Evolutionary conservation across 192 early-diverging fungal species (phyloP), one percentile per base, ranked within the genome.

Genomic region (Rhizoclosmatium globosum): DNA sequence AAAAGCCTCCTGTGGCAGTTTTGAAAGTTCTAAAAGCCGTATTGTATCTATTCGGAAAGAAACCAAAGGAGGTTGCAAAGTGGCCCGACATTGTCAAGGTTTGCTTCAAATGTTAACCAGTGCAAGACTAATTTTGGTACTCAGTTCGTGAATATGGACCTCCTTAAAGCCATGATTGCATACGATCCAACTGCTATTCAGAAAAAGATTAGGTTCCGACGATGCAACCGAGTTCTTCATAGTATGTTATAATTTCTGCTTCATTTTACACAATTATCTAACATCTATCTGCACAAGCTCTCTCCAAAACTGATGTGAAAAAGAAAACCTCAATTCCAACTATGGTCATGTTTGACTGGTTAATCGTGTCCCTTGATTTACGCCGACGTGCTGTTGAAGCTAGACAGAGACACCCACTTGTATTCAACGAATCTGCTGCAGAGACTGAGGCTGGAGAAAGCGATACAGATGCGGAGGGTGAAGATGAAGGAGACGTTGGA

Each of bases 151-250:
- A 91, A 86, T 75, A 56, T 72, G 71, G 85, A 89, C 39, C 74
- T 91, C 13, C 64, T 89, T 4, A 86, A 88, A 65, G 61, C 73
- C 41, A 87, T 90, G 85, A 71, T 85, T 23, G 77, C 74, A 23
- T 91, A 86, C 79, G 88, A 91, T 58, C 87, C 88, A 42, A 91
- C 88, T 2, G 87, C 85, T 0, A 45, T 85, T 0, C 87, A 90
- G 56, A 91, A 90, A 74, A 87, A 86, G 64, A 78, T 79, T 46
- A 74, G 85, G 23, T 86, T 89, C 73, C 76, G 76, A 42, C 70
- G 87, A 1, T 81, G 86, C 59, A 85, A 89, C 69, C 48, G 70
- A 56, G 81, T 91, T 1, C 53, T 91, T 23, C 85, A 85, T 74
- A 56, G 90, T 90, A 86, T 58, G 78, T 82, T 7, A n/a, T 6